phyloP scores from a whole-genome alignment of 2,329 filamentous ascomycete genomes.

The Hymenoscyphus albidus region DNA sequence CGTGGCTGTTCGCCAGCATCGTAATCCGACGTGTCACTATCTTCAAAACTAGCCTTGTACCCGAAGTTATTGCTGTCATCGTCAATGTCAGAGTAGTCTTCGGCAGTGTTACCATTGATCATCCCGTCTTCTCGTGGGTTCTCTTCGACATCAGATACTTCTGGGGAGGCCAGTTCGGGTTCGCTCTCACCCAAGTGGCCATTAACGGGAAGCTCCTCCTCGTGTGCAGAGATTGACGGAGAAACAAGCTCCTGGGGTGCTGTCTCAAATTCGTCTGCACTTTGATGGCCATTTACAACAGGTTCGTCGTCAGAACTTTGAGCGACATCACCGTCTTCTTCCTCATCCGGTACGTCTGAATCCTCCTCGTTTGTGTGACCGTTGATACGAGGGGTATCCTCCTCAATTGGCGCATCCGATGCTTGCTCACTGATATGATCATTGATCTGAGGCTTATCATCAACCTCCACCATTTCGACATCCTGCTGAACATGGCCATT shows the following conservation, averaged over 20 bases:
- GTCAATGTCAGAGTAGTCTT: background rate
- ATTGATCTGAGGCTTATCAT: background rate
- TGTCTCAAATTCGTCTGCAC: background rate
- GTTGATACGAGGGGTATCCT: background rate
- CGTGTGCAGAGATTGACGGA: background rate
- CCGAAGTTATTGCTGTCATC: conserved; percentile 2
- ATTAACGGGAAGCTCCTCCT: background rate
- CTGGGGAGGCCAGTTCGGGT: background rate
- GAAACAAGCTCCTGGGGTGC: background rate
- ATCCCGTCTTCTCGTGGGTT: background rate
- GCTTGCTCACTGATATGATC: background rate
- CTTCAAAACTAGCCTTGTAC: background rate
- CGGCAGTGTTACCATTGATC: background rate
- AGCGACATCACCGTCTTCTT: background rate
- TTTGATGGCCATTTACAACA: background rate
- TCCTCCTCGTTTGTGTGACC: background rate
- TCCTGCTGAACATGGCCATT: conserved; percentile 2
- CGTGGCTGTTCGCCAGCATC: background rate
- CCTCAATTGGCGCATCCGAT: background rate
- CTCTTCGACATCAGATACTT: background rate
- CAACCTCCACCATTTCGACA: background rate
- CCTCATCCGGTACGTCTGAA: background rate
- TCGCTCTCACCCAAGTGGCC: background rate
- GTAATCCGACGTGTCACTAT: background rate
- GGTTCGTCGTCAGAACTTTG: background rate